phyloP scores from a whole-genome alignment of 345 rosid genomes.

The Limnanthes douglasii region DNA sequence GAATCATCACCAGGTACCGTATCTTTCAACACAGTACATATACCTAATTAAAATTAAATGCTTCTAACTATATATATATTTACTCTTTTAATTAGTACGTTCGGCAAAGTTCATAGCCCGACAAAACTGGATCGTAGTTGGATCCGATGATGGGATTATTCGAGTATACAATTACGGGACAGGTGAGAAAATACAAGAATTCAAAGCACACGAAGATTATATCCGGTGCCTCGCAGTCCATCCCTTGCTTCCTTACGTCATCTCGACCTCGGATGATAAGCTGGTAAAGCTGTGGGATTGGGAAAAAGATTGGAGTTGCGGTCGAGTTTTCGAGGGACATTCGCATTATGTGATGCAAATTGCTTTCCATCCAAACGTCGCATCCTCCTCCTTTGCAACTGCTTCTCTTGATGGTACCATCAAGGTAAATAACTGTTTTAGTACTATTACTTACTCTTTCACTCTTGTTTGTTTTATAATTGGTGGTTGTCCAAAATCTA shows the following conservation, averaged over 20 bases:
- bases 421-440: constrained; percentile 34
- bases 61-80: no score
- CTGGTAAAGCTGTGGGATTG: constrained; percentile 99
- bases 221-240: constrained; percentile 91
- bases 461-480: no score
- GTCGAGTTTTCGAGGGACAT: constrained; percentile 95
- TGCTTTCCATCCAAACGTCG: constrained; percentile 76
- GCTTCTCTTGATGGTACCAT: constrained; percentile 94
- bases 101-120: constrained; percentile 82
- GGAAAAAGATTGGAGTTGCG: constrained; percentile 95
- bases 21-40: no score
- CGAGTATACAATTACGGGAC: constrained; percentile 93
- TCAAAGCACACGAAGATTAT: constrained; percentile 95
- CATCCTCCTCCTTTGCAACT: constrained; percentile 86
- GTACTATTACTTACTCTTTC: no score
- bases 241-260: constrained; percentile 78
- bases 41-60: no score
- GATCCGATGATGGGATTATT: constrained; percentile 83
- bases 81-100: no score
- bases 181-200: constrained; percentile 75
- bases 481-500: no score
- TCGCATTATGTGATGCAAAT: constrained; percentile 99
- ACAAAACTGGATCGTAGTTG: constrained; percentile 92
- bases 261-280: constrained; percentile 98
- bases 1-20: no score